Percentiles rank a stretch among this genome's conserved stretches.
Evolutionary conservation across 257 asterid genomes (phyloP).

Genomic region (Ophiorrhiza pumila): DNA sequence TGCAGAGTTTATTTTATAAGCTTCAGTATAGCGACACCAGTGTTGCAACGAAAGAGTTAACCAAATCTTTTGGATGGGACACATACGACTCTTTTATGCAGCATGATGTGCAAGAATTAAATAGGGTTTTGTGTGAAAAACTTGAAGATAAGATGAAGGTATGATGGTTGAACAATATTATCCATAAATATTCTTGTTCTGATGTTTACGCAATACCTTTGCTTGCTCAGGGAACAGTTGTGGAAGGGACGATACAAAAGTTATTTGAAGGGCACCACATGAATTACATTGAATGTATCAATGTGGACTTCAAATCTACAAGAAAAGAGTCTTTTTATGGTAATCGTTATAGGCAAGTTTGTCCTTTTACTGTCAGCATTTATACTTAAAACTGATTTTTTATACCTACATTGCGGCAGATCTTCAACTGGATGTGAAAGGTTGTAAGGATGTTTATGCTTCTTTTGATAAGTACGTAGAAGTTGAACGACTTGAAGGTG

Average conservation of each 20-base stretch:
- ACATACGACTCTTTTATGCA: conserved; percentile 96
- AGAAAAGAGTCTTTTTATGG: conserved; percentile 97
- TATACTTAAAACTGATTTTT: conserved; percentile 18
- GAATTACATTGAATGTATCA: conserved; percentile 94
- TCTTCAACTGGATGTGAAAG: conserved; percentile 97
- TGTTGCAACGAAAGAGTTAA: conserved; percentile 94
- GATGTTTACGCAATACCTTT: conserved; percentile 28
- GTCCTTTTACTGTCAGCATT: conserved; percentile 7
- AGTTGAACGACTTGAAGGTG: conserved; percentile 96
- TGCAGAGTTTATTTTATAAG: conserved; percentile 95
- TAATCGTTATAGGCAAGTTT: conserved; percentile 35
- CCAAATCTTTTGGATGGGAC: conserved; percentile 99
- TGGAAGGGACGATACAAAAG: conserved; percentile 98
- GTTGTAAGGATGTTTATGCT: conserved; percentile 91
- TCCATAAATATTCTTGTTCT: conserved; percentile 16
- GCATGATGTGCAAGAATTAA: conserved; percentile 98
- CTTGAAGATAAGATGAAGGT: conserved; percentile 99
- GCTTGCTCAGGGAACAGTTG: conserved; percentile 87
- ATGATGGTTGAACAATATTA: conserved; percentile 16
- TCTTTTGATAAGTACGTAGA: conserved; percentile 97
- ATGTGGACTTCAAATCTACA: conserved; percentile 92
- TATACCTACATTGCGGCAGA: conserved; percentile 43
- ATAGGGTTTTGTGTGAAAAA: conserved; percentile 88
- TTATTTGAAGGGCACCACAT: conserved; percentile 96
- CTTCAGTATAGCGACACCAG: conserved; percentile 92